These are phyloP conservation scores for Asterophora parasitica DNA, from an alignment of 768 basidiomycete genomes.

Conservation along the genomic window DNA sequence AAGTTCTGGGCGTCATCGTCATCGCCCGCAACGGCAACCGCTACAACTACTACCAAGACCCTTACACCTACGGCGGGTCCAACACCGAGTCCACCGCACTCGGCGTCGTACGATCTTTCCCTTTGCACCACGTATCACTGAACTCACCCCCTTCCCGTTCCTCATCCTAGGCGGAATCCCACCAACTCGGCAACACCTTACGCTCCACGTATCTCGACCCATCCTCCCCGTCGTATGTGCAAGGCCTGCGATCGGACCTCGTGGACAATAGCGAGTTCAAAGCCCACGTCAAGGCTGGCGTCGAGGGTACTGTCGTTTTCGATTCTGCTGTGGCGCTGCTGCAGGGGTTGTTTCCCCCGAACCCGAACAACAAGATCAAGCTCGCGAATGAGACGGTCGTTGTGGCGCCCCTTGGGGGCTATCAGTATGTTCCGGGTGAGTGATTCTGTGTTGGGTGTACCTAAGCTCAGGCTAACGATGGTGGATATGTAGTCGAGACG, in stretches of 20 bases:
- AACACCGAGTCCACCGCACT: slow-evolving; percentile 71
- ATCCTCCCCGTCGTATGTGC: slow-evolving; percentile 65
- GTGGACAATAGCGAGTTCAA: slow-evolving; percentile 72
- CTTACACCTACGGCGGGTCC: slow-evolving; percentile 56
- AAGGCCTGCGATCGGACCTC: slow-evolving; percentile 59
- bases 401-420: slow-evolving; percentile 71
- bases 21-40: slow-evolving; percentile 80
- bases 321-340: slow-evolving; percentile 82
- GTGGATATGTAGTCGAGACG: slow-evolving; percentile 69
- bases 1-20: slow-evolving; percentile 75
- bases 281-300: slow-evolving; percentile 77
- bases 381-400: slow-evolving; percentile 77
- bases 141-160: no score
- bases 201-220: slow-evolving; percentile 63
- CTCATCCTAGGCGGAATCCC: slow-evolving; percentile 63
- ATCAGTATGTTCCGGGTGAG: slow-evolving; percentile 81
- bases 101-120: slow-evolving; percentile 50
- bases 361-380: slow-evolving; percentile 59
- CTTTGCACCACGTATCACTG: no score
- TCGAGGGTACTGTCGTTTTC: slow-evolving; percentile 82
- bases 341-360: slow-evolving; percentile 87
- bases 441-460: no score
- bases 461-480: no score
- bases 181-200: slow-evolving; percentile 56
- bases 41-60: slow-evolving; percentile 64